Evolutionary conservation across 306 rosid species (phyloP), one percentile per base, ranked within the genome.

Genomic region (Urtica urens): DNA sequence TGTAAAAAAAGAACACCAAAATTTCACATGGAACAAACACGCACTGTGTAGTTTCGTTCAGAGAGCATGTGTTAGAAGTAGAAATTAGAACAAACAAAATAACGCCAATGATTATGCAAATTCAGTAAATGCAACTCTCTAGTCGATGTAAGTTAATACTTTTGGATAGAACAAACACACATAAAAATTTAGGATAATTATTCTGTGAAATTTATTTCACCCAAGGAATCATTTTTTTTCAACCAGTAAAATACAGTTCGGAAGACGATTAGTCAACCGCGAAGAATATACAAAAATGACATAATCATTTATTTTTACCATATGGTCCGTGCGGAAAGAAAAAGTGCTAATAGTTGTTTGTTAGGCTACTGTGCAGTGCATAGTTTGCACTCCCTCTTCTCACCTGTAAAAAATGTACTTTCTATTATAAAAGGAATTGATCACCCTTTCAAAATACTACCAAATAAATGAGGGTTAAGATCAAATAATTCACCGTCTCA

Each of bases 361-460:
- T 60, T 38, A 61, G 60, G 53, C 46, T 23, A 28, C 51, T 16
- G 39, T 14, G 52, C 23, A 43, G 62, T 25, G 60, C 78, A 38
- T 72, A 70, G 16, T 45, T 64, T 58, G 46, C 41, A 70, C 63
- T 67, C 55, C 73, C 66, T 64, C 68, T 62, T 66, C 63, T 73
- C 40, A 80, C 22, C 81, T 77, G 81, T 38, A 45, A 43, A 7
- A 7, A 12, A 43, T 49, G 59, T 23, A 20, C 46, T 15, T 23
- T 21, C 14, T 9, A 19, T 31, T 25, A 7, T 22, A n/a, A 3
- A 29, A 43, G 24, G 23, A 52, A 21, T 21, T 33, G 9, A 2
- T 7, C 27, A 44, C 24, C 8, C 16, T 10, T 16, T 29, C 22
- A 50, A 3, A 42, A 37, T 15, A 22, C 19, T 39, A 15, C 15